Base-by-base conservation (phyloP, 106 monocot species). In the Phalaenopsis equestris region DNA sequence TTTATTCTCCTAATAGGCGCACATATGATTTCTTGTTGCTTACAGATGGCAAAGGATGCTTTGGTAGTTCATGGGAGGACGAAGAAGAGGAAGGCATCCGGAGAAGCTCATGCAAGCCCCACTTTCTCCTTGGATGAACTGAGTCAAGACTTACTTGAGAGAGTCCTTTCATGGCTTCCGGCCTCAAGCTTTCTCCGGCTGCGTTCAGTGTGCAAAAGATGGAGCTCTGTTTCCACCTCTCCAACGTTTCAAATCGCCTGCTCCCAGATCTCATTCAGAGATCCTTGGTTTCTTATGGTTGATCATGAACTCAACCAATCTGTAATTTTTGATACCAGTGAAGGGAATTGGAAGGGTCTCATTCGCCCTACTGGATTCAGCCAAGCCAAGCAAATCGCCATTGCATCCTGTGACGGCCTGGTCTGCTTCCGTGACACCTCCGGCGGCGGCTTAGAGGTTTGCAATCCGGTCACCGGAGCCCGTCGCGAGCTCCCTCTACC, bases 271-370 rank as follows among this genome's bases (percentile, higher is more conserved):
- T 88, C 83, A 2, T 83, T 55, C 75, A 72, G 96, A 45, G 87
- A 91, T 5, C 96, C 93, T 0, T 96, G 93, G 90, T 93, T 93
- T 49, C 84, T 88, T 39, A 93, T 96, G 93, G 89, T 91, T 37
- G 86, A 80, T 42, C 82, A 84, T 11, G 79, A 85, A 19, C 86
- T 87, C 16, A 49, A 84, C 57, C 86, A 75, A 21, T 82, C 85
- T 0, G 42, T 86, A 55, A 83, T 90, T 21, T 94, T 81, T 24
- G 94, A 94, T 67, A 64, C 83, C 23, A 86, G 81, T 18, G 94
- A 87, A 73, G 55, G 81, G 19, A 84, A 80, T 73, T 94, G 94
- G 89, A 91, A 84, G 65, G 80, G 49, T 38, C 84, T 82, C 68
- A 42, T 41, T 10, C 76, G 16, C 47, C 80, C 77, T 19, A 19